Conservation (phyloP, 2,329 filamentous ascomycete genomes). For the Phialocephala sp. region DNA sequence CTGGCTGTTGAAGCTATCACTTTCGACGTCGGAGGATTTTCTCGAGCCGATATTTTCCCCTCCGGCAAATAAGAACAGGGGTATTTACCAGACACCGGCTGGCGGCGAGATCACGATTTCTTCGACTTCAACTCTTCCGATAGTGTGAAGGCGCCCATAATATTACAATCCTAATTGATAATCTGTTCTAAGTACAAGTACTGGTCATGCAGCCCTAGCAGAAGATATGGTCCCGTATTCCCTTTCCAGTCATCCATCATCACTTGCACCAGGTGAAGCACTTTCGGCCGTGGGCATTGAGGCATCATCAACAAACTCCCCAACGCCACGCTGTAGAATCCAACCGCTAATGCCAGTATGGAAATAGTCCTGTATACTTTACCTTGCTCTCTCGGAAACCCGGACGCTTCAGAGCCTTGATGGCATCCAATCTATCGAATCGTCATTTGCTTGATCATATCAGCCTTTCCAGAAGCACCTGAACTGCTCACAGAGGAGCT, state of each 20-base stretch:
- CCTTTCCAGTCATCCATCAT: constrained; percentile 37
- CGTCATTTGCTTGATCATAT: constrained; percentile 94
- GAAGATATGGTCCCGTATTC: constrained; percentile 16
- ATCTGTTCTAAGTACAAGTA: constrained; percentile 22
- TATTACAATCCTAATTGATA: constrained; percentile 25
- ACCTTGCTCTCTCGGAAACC: constrained; percentile 38
- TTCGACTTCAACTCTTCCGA: not conserved
- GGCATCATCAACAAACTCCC: constrained; percentile 49
- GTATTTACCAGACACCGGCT: not conserved
- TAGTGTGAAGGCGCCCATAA: constrained; percentile 9
- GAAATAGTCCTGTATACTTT: constrained; percentile 42
- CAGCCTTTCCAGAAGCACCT: constrained; percentile 76
- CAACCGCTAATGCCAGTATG: constrained; percentile 51
- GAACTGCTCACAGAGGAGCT: constrained; percentile 68
- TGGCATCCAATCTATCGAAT: constrained; percentile 66
- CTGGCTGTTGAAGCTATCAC: not conserved
- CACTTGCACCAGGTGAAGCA: constrained; percentile 47
- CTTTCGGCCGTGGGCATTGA: constrained; percentile 57
- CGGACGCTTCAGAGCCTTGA: constrained; percentile 37
- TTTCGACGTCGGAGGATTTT: not conserved
- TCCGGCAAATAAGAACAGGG: not conserved
- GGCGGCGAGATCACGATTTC: not conserved
- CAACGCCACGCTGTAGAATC: constrained; percentile 59
- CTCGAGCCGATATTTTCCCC: not conserved
- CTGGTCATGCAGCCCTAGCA: constrained; percentile 19